A percentile compares a stretch with the other conserved stretches of the same genome.
These are phyloP conservation scores for Bretschneidera sinensis DNA, from an alignment of 345 rosid genomes.

Conservation along the genomic window DNA sequence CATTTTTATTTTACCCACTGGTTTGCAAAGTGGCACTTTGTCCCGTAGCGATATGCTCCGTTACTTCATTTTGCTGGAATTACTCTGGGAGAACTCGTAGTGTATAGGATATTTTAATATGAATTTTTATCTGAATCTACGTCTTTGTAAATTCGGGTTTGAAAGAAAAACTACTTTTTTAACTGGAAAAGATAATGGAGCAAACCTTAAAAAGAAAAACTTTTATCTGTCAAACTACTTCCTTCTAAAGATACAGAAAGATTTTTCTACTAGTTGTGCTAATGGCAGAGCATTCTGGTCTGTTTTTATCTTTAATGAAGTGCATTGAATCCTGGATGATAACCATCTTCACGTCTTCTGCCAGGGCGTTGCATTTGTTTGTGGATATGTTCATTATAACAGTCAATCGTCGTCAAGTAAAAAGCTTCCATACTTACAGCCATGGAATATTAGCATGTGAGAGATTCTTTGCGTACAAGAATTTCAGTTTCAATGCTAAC, in stretches of 20 bases:
- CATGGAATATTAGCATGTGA: constrained; percentile 98
- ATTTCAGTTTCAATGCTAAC: too few species aligned
- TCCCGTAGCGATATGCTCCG: too few species aligned
- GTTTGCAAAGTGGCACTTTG: background rate
- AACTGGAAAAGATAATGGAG: too few species aligned
- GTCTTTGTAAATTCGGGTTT: too few species aligned
- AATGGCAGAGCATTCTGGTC: background rate
- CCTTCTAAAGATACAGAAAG: too few species aligned
- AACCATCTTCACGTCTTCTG: constrained; percentile 9
- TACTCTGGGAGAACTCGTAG: too few species aligned
- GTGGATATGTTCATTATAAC: constrained; percentile 81
- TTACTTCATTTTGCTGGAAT: too few species aligned
- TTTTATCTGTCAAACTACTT: too few species aligned
- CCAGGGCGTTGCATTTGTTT: constrained; percentile 83
- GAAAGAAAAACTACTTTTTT: too few species aligned
- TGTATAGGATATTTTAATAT: too few species aligned
- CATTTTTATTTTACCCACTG: background rate
- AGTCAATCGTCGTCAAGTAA: constrained; percentile 61
- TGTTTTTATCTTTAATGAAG: background rate
- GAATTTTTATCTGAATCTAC: too few species aligned
- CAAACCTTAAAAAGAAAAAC: background rate
- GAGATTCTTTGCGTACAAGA: constrained; percentile 23
- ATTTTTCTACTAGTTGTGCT: too few species aligned
- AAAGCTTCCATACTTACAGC: constrained; percentile 60
- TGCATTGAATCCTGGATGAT: background rate